A percentile compares a stretch with the other conserved stretches of the same genome.
phyloP scores from a whole-genome alignment of 1,284 basidiomycete species.

The Cryptococcus hybrid region DNA sequence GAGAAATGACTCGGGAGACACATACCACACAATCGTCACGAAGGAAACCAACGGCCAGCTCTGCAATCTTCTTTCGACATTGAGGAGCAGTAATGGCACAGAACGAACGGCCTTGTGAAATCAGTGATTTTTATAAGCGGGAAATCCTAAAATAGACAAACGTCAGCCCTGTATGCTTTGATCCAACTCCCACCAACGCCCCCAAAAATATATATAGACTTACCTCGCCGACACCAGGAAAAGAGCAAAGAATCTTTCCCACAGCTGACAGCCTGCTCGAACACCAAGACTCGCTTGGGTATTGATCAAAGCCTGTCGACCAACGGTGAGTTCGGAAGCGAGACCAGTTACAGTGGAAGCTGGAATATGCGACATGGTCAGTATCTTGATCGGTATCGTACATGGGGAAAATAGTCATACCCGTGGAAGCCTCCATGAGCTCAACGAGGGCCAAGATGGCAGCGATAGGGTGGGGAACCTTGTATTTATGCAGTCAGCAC shows the following conservation, averaged over 20 bases:
- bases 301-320: slow-evolving; percentile 37
- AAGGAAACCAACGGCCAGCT: slow-evolving; percentile 86
- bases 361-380: slow-evolving; percentile 26
- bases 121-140: slow-evolving; percentile 42
- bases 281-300: slow-evolving; percentile 47
- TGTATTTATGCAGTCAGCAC: too few species aligned
- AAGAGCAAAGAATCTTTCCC: slow-evolving; percentile 46
- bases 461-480: slow-evolving; percentile 50
- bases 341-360: slow-evolving; percentile 48
- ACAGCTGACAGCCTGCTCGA: slow-evolving; percentile 49
- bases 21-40: slow-evolving; percentile 87
- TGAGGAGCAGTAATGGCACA: slow-evolving; percentile 61
- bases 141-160: slow-evolving; percentile 33
- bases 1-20: not conserved
- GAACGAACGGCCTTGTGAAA: slow-evolving; percentile 47
- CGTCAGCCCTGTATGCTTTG: too few species aligned
- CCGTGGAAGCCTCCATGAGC: slow-evolving; percentile 47
- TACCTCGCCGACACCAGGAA: slow-evolving; percentile 34
- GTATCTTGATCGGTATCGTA: not conserved
- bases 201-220: slow-evolving; percentile 29
- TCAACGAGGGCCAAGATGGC: slow-evolving; percentile 50
- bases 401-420: slow-evolving; percentile 24
- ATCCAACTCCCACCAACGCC: too few species aligned
- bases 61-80: slow-evolving; percentile 86
- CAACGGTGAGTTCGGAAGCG: slow-evolving; percentile 39